Conservation (phyloP, 176 grass and related monocot genomes). For the Carex parvula region DNA sequence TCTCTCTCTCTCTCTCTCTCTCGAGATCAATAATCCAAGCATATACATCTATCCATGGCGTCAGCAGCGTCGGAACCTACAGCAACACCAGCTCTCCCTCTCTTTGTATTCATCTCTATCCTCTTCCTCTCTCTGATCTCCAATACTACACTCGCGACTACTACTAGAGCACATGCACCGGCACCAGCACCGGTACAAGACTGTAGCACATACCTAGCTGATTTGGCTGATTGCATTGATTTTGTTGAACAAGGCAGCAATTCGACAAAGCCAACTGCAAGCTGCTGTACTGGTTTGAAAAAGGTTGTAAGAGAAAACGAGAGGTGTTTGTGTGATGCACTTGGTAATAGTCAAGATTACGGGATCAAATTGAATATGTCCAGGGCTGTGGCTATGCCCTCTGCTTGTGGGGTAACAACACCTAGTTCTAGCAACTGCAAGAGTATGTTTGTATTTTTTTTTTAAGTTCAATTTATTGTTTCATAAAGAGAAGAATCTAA, state of each 20-base stretch:
- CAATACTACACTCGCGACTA: not conserved
- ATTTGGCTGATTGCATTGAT: slow-evolving; percentile 20
- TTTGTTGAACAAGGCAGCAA: slow-evolving; percentile 28
- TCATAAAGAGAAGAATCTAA: not conserved
- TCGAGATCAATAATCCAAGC: not conserved
- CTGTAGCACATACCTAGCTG: slow-evolving; percentile 21
- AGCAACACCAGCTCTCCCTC: not conserved
- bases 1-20: too few species aligned
- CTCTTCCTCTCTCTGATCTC: slow-evolving; percentile 24
- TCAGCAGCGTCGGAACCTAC: not conserved
- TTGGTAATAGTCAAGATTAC: slow-evolving; percentile 17
- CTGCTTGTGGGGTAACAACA: slow-evolving; percentile 41
- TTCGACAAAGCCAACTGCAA: slow-evolving; percentile 26
- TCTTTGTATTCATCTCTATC: not conserved
- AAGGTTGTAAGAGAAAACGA: slow-evolving; percentile 22
- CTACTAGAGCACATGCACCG: slow-evolving; percentile 25
- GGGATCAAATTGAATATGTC: slow-evolving; percentile 39
- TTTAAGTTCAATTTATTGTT: not conserved
- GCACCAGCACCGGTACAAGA: slow-evolving; percentile 21
- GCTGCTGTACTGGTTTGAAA: slow-evolving; percentile 53
- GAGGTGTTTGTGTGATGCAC: slow-evolving; percentile 48
- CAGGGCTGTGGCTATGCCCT: slow-evolving; percentile 49
- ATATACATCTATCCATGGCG: not conserved
- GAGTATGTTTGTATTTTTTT: slow-evolving; percentile 29
- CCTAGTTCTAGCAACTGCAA: slow-evolving; percentile 52